phyloP scores from a whole-genome alignment of 805 yeast species.

The Ogataea chonburiensis region DNA sequence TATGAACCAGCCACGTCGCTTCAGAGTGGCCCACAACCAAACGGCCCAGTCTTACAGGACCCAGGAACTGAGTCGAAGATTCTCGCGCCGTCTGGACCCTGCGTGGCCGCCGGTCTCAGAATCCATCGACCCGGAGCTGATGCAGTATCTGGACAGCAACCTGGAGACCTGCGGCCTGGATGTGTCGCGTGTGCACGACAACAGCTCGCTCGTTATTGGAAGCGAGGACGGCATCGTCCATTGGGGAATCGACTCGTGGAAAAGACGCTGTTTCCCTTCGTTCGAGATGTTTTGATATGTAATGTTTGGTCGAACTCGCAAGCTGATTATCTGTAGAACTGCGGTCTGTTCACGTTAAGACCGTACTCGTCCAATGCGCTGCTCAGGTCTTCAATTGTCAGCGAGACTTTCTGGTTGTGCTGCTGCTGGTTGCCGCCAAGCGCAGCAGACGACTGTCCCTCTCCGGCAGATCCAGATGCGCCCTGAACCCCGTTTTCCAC shows the following conservation, averaged over 20 bases:
- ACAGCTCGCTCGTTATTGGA: conserved; percentile 54
- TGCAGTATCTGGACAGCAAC: conserved; percentile 26
- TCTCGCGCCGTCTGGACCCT: conserved; percentile 1
- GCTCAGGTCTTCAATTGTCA: conserved; percentile 91
- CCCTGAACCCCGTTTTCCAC: conserved; percentile 26
- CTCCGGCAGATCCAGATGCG: conserved; percentile 18
- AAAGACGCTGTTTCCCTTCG: conserved; percentile 60
- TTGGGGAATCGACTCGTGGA: conserved; percentile 69
- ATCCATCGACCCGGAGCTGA: conserved; percentile 1
- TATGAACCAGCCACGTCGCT: conserved; percentile 5
- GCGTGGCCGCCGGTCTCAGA: conserved; percentile 1
- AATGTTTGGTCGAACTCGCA: conserved; percentile 3
- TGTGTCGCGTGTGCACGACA: conserved; percentile 47
- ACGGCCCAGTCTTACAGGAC: conserved; percentile 1
- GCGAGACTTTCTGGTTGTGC: conserved; percentile 58
- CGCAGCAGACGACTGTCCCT: conserved; percentile 16
- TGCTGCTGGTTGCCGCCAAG: conserved; percentile 21
- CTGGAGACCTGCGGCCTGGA: conserved; percentile 61
- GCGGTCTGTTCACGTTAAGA: conserved; percentile 84
- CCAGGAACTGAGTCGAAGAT: no score
- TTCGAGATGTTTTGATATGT: conserved; percentile 42
- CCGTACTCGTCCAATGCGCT: conserved; percentile 87
- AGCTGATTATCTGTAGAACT: conserved; percentile 70
- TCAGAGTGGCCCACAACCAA: neutral
- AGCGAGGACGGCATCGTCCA: conserved; percentile 63